Evolutionary conservation across 345 rosid genomes (phyloP).

Genomic region (Boechera divaricarpa): DNA sequence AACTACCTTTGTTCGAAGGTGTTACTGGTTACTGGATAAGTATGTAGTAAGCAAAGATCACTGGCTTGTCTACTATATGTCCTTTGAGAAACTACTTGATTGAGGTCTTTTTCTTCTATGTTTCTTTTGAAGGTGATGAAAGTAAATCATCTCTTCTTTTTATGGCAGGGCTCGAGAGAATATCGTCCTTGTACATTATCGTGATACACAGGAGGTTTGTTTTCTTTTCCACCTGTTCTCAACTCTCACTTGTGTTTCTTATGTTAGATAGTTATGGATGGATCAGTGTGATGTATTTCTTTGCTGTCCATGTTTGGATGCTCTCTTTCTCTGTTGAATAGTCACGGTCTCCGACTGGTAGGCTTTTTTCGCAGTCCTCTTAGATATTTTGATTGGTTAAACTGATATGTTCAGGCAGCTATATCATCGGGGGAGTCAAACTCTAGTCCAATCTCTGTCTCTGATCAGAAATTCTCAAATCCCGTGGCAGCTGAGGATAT

Average conservation of each 20-base stretch:
- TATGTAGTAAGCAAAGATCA: constrained; percentile 51
- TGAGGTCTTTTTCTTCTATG: constrained; percentile 5
- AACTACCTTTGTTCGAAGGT: constrained; percentile 94
- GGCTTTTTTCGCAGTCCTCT: constrained; percentile 14
- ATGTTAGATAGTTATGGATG: constrained; percentile 15
- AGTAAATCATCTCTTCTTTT: constrained; percentile 23
- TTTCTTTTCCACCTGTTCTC: constrained; percentile 18
- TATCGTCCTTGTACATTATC: constrained; percentile 97
- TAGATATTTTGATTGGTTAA: constrained; percentile 25
- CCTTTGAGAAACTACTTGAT: constrained; percentile 24
- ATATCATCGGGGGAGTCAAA: constrained; percentile 80
- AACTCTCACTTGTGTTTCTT: constrained; percentile 23
- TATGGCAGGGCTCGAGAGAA: constrained; percentile 72
- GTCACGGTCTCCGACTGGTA: constrained; percentile 20
- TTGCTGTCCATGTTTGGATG: constrained; percentile 13
- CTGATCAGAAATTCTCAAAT: constrained; percentile 64
- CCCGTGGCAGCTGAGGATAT: constrained; percentile 59
- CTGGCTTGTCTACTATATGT: constrained; percentile 15
- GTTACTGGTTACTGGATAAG: constrained; percentile 99
- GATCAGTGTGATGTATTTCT: constrained; percentile 4
- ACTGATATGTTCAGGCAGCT: constrained; percentile 63
- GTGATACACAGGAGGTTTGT: constrained; percentile 96
- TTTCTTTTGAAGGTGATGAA: constrained; percentile 10
- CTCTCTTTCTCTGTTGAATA: constrained; percentile 7
- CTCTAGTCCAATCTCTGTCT: constrained; percentile 76